Percentiles rank a stretch among this genome's conserved stretches.
phyloP scores from a whole-genome alignment of 148 eudicot species.

The Polygonum maritimum region DNA sequence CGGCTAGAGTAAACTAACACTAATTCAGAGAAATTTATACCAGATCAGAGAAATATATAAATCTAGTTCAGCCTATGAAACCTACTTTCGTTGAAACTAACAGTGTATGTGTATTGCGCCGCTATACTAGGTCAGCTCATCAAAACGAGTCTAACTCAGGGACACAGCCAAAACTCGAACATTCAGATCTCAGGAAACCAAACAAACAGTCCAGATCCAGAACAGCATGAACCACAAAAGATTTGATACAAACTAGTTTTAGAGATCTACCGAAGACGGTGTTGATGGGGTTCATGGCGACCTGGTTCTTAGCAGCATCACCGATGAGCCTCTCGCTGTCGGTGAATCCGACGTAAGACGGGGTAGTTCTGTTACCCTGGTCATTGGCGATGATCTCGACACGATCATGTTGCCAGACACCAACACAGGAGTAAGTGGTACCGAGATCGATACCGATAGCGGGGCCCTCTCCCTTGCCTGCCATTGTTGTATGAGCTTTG shows the following conservation, averaged over 20 bases:
- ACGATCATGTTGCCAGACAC: slow-evolving; percentile 12
- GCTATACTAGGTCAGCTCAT: background rate
- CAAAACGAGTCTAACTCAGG: background rate
- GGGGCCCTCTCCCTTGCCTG: slow-evolving; percentile 12
- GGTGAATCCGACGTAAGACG: slow-evolving; percentile 10
- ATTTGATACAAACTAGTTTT: background rate
- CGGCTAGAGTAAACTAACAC: too few species aligned
- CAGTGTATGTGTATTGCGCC: too few species aligned
- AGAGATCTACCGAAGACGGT: slow-evolving; percentile 9
- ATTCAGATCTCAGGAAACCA: background rate
- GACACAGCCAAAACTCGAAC: background rate
- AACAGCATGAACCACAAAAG: background rate
- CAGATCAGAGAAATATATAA: background rate
- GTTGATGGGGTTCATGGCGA: slow-evolving; percentile 13
- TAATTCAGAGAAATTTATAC: too few species aligned
- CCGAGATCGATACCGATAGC: slow-evolving; percentile 11
- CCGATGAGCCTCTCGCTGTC: slow-evolving; percentile 12
- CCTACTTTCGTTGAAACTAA: background rate
- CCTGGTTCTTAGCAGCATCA: slow-evolving; percentile 13
- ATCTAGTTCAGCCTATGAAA: background rate
- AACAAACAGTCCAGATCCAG: background rate
- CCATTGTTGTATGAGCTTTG: background rate
- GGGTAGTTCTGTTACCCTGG: slow-evolving; percentile 12
- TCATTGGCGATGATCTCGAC: slow-evolving; percentile 14
- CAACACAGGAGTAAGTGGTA: slow-evolving; percentile 11